Percentiles rank a stretch among this genome's conserved stretches.
Conservation (phyloP, 345 rosid genomes). For the Camelina laxa region DNA sequence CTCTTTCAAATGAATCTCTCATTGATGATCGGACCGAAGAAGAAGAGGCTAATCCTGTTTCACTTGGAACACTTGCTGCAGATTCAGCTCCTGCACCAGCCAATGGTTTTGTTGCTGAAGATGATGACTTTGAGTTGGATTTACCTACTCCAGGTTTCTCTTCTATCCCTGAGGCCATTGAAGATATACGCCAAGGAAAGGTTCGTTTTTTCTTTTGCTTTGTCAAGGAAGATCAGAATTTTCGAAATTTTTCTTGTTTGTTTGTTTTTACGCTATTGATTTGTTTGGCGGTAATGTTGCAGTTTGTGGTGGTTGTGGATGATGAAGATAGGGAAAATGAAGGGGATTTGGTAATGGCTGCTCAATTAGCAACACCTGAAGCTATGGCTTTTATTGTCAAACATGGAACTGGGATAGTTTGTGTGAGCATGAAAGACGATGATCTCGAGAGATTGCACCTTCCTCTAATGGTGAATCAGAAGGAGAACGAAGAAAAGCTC, state of each 20-base stretch:
- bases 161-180: slow-evolving; percentile 83
- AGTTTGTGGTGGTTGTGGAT: slow-evolving; percentile 91
- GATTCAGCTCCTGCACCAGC: slow-evolving; percentile 48
- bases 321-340: slow-evolving; percentile 97
- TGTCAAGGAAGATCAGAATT: background rate
- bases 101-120: slow-evolving; percentile 53
- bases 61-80: slow-evolving; percentile 54
- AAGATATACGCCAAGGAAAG: slow-evolving; percentile 93
- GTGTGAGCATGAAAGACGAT: slow-evolving; percentile 82
- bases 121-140: slow-evolving; percentile 77
- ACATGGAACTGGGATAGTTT: slow-evolving; percentile 89
- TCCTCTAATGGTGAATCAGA: slow-evolving; percentile 83
- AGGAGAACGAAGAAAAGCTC: slow-evolving; percentile 87
- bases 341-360: slow-evolving; percentile 94
- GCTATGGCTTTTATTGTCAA: slow-evolving; percentile 97
- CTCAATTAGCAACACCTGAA: slow-evolving; percentile 80
- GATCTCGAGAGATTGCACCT: slow-evolving; percentile 83
- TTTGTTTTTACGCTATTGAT: background rate
- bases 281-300: slow-evolving; percentile 40
- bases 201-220: slow-evolving; percentile 45
- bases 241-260: background rate
- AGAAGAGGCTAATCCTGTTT: slow-evolving; percentile 49
- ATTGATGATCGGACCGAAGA: slow-evolving; percentile 40
- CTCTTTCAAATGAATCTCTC: slow-evolving; percentile 40
- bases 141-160: slow-evolving; percentile 73